These are phyloP conservation scores for Rhodocollybia butyracea DNA, from an alignment of 768 basidiomycete genomes.

Conservation along the genomic window DNA sequence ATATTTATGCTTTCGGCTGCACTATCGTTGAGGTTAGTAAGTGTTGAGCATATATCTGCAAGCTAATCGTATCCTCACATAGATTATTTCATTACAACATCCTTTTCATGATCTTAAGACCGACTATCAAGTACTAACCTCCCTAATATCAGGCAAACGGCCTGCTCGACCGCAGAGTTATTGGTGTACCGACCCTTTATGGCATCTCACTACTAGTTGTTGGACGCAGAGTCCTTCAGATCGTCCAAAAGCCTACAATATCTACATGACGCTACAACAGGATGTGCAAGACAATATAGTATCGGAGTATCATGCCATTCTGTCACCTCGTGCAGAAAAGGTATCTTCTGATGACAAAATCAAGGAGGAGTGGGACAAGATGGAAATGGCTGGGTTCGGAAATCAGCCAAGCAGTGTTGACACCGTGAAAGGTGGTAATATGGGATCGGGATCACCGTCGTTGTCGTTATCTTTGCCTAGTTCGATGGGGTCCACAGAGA, in stretches of 20 bases:
- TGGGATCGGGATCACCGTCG: no score
- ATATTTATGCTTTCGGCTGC: constrained; percentile 1
- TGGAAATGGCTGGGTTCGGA: no score
- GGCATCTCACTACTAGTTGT: no score
- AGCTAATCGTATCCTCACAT: neutral
- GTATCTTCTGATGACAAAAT: constrained; percentile 53
- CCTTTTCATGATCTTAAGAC: neutral
- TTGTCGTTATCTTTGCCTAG: no score
- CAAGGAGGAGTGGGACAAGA: constrained; percentile 49
- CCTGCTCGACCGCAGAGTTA: neutral
- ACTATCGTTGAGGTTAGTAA: neutral
- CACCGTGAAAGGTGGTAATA: no score
- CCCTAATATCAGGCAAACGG: neutral
- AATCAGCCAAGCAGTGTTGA: no score
- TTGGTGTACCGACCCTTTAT: neutral
- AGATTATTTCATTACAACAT: neutral
- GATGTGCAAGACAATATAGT: no score
- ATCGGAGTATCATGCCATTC: neutral
- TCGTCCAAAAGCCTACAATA: no score
- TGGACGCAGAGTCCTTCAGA: neutral
- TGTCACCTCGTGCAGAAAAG: constrained; percentile 20
- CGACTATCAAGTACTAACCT: neutral
- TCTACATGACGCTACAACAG: no score
- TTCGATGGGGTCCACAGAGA: no score
- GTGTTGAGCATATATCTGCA: neutral